Evolutionary conservation across 2,329 filamentous ascomycete genomes (phyloP).

Genomic region (Fusarium longipes): DNA sequence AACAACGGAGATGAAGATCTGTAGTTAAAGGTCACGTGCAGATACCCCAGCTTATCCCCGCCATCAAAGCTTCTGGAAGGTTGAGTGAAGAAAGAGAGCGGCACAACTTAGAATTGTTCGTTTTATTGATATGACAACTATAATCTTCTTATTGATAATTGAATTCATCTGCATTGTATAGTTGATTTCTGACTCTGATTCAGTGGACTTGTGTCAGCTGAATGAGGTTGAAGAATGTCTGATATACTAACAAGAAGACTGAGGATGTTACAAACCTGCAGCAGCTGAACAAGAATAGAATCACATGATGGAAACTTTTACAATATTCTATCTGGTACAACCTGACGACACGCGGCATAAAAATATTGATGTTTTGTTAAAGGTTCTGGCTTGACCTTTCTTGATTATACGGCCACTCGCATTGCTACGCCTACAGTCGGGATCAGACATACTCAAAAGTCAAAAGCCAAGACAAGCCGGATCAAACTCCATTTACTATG

Average conservation of each 20-base stretch:
- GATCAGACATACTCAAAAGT: background rate
- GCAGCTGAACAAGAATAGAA: background rate
- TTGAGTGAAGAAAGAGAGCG: background rate
- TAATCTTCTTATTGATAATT: background rate
- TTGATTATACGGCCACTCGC: background rate
- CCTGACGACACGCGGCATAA: background rate
- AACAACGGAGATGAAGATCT: conserved; percentile 22
- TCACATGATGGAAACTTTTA: background rate
- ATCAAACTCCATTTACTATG: conserved; percentile 7
- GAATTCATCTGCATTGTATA: too few relatives aligned
- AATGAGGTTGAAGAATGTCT: background rate
- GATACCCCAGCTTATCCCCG: conserved; percentile 3
- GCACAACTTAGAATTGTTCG: background rate
- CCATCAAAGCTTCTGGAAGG: conserved; percentile 10
- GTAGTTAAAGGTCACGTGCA: conserved; percentile 33
- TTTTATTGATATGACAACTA: background rate
- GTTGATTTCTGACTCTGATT: background rate
- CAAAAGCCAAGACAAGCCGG: conserved; percentile 1
- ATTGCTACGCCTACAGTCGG: conserved; percentile 13
- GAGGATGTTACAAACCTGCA: background rate
- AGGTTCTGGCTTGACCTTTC: background rate
- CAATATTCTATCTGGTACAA: background rate
- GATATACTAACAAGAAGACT: too few relatives aligned
- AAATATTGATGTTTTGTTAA: background rate
- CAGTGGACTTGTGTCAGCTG: background rate